These are phyloP conservation scores for Puccinia novopanici DNA, from an alignment of 1,284 basidiomycete species.

Conservation along the genomic window DNA sequence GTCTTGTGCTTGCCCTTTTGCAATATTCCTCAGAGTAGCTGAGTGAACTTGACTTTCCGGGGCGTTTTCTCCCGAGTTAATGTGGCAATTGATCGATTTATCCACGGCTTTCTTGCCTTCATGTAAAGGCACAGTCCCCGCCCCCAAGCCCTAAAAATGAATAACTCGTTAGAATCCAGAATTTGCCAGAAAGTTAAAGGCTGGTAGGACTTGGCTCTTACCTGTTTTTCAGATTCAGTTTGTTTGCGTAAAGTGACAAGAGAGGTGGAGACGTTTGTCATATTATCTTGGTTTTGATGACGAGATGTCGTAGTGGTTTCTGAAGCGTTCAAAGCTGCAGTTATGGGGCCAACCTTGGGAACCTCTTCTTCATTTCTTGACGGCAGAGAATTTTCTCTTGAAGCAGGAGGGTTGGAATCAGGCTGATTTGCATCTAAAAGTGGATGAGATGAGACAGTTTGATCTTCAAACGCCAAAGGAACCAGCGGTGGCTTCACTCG, in stretches of 20 bases:
- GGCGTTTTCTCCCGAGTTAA: neutral
- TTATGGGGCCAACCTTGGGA: neutral
- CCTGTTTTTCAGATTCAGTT: neutral
- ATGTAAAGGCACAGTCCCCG: neutral
- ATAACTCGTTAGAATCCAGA: neutral
- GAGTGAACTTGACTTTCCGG: neutral
- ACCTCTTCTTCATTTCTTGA: neutral
- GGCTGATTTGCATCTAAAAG: neutral
- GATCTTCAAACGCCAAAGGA: neutral
- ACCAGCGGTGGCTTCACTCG: neutral
- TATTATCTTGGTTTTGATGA: neutral
- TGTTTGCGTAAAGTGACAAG: neutral
- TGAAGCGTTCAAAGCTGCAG: neutral
- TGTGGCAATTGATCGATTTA: neutral
- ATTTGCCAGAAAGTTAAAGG: neutral
- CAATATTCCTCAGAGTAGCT: neutral
- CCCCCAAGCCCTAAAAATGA: neutral
- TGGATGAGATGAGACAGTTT: neutral
- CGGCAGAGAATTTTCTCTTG: neutral
- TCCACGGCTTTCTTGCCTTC: neutral
- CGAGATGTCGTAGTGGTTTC: neutral
- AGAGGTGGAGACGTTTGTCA: neutral
- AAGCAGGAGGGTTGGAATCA: slow-evolving; percentile 7
- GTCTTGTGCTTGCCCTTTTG: neutral
- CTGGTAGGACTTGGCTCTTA: neutral